A percentile compares a stretch with the other conserved stretches of the same genome.
Evolutionary conservation across 345 rosid species (phyloP).

Genomic region (Eutrema yunnanense): DNA sequence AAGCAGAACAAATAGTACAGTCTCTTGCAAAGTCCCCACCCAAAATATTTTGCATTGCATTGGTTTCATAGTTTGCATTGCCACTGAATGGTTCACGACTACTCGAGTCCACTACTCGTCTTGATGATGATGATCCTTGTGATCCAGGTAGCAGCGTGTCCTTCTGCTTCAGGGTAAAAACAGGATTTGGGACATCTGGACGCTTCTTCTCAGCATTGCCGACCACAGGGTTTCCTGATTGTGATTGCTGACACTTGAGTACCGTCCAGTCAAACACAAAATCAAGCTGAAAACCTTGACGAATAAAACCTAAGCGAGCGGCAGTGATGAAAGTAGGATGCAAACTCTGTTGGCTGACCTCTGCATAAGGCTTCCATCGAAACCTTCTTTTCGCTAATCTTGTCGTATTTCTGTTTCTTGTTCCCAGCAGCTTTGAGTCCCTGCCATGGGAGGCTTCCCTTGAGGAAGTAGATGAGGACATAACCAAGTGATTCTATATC

Average conservation of each 20-base stretch:
- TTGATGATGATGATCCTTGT: too few relatives aligned
- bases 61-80: slow-evolving; percentile 31
- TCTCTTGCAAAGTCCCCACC: too few relatives aligned
- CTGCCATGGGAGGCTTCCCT: slow-evolving; percentile 99
- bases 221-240: too few relatives aligned
- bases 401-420: slow-evolving; percentile 88
- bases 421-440: slow-evolving; percentile 90
- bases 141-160: too few relatives aligned
- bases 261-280: slow-evolving; percentile 96
- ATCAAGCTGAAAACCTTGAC: slow-evolving; percentile 94
- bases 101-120: slow-evolving; percentile 43
- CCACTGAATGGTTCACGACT: slow-evolving; percentile 48
- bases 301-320: slow-evolving; percentile 87
- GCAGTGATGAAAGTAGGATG: slow-evolving; percentile 84
- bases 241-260: slow-evolving; percentile 79
- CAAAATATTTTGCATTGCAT: too few relatives aligned
- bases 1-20: not conserved
- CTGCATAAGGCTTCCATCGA: slow-evolving; percentile 75
- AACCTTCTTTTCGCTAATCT: slow-evolving; percentile 85
- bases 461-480: slow-evolving; percentile 87
- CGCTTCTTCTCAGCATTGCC: too few relatives aligned
- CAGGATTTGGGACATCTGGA: too few relatives aligned
- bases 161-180: too few relatives aligned
- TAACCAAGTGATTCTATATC: slow-evolving; percentile 98
- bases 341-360: slow-evolving; percentile 88